Percentiles rank a stretch among this genome's conserved stretches.
phyloP scores from a whole-genome alignment of 495 filamentous ascomycete genomes.

The Hypomontagnella monticulosa region DNA sequence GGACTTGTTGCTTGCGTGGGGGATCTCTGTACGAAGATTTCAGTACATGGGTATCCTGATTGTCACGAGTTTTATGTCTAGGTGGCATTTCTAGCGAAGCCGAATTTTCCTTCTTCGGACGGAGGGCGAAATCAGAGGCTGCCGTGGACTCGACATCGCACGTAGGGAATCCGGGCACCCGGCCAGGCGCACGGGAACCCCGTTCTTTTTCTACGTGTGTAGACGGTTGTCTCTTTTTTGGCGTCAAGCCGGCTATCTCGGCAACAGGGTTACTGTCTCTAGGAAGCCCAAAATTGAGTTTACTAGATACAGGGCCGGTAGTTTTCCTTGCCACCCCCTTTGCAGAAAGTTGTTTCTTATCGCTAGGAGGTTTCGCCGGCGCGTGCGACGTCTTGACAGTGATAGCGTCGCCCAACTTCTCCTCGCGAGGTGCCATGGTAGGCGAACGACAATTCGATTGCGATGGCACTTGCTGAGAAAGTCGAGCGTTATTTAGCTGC shows the following conservation, averaged over 20 bases:
- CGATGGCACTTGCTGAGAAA: neutral
- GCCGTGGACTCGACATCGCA: slow-evolving; percentile 22
- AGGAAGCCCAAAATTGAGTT: slow-evolving; percentile 1
- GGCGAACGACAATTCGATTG: slow-evolving; percentile 1
- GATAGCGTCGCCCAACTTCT: slow-evolving; percentile 34
- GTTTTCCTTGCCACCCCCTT: slow-evolving; percentile 41
- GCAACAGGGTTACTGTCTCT: neutral
- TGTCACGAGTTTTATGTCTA: slow-evolving; percentile 12
- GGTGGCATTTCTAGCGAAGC: slow-evolving; percentile 13
- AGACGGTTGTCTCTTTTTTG: slow-evolving; percentile 31
- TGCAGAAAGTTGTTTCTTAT: slow-evolving; percentile 39
- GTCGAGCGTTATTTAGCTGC: neutral
- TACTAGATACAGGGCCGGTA: slow-evolving; percentile 6
- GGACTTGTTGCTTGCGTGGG: slow-evolving; percentile 1
- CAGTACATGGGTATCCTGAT: neutral
- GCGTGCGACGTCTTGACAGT: slow-evolving; percentile 26
- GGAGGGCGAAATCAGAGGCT: slow-evolving; percentile 43
- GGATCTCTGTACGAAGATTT: slow-evolving; percentile 13
- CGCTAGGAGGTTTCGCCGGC: neutral
- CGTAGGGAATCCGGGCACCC: slow-evolving; percentile 12
- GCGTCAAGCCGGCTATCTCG: neutral
- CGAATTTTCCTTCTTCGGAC: slow-evolving; percentile 34
- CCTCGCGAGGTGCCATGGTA: slow-evolving; percentile 2
- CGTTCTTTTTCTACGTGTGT: slow-evolving; percentile 1
- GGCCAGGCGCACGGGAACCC: slow-evolving; percentile 8